Evolutionary conservation across 306 rosid species (phyloP), one percentile per base, ranked within the genome.

Genomic region (Sindora glabra): DNA sequence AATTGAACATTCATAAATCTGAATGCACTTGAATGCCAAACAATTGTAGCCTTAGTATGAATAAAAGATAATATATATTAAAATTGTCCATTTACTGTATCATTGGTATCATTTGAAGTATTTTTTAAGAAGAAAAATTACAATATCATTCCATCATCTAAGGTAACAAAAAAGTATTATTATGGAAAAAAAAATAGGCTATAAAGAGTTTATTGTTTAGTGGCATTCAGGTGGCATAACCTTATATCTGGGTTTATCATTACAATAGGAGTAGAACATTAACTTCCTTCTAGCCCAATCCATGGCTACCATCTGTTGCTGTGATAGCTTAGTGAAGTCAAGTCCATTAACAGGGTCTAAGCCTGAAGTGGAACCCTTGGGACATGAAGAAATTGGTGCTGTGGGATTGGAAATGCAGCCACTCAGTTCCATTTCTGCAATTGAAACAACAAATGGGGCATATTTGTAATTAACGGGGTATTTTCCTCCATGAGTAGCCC

Each of bases 401-500:
- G 64, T 62, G 39, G 84, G 82, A 33, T 77, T 68, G 16, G 79
- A 46, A 18, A 75, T 60, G 72, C 92, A 77, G 1, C 98, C 96
- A 50, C 81, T 76, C 4, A 83, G 61, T 46, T 92, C 79, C 72
- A 86, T 68, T 46, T 81, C 81, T 27, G 83, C 14, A 33, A 86
- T 68, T 19, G 98, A 86, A 73, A 55, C 96, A 71, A 71, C 69
- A 68, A 77, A 92, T 26, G 98, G 98, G 53, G 89, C 95, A 67
- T 88, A 69, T 55, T 79, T 88, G 38, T 92, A 92, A 54, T 92
- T 81, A 2, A 92, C 95, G 22, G 81, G 78, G 59, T 88, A 88
- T 59, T 88, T 92, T 39, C 96, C 98, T 48, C 98, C 98, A 73
- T 86, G 83, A 27, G 98, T 92, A 37, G 98, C 98, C 98, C 98